A percentile compares a stretch with the other conserved stretches of the same genome.
Evolutionary conservation across 2,329 filamentous ascomycete genomes (phyloP).

Genomic region (Arthroderma sp.): DNA sequence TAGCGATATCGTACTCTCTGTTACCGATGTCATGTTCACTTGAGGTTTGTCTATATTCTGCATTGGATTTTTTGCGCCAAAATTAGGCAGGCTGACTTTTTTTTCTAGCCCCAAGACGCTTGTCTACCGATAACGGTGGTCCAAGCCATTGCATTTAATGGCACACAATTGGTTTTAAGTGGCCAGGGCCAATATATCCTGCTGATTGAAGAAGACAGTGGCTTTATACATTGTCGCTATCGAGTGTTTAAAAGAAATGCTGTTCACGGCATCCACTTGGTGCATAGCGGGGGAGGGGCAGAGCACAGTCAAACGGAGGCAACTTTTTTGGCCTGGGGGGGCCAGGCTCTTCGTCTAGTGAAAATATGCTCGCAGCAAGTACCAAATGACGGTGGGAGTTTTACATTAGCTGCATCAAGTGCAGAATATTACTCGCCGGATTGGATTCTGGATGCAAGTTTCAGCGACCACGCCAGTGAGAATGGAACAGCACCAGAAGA

Average conservation of each 20-base stretch:
- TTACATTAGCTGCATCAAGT: slow-evolving; percentile 19
- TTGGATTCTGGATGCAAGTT: slow-evolving; percentile 60
- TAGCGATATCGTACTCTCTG: neutral
- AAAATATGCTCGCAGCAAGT: slow-evolving; percentile 13
- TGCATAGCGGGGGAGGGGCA: too few species aligned
- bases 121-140: slow-evolving; percentile 32
- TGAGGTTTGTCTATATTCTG: slow-evolving; percentile 8
- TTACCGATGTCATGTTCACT: slow-evolving; percentile 11
- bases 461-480: slow-evolving; percentile 29
- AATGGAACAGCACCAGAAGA: slow-evolving; percentile 15
- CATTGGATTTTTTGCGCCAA: slow-evolving; percentile 2
- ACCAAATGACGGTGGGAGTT: slow-evolving; percentile 8
- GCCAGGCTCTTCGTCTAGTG: slow-evolving; percentile 38
- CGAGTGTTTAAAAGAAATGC: slow-evolving; percentile 25
- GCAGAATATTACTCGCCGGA: slow-evolving; percentile 45
- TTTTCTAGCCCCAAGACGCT: slow-evolving; percentile 25
- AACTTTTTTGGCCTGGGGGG: slow-evolving; percentile 54
- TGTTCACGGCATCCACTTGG: slow-evolving; percentile 24
- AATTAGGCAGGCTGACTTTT: neutral
- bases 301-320: neutral
- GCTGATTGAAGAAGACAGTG: slow-evolving; percentile 21
- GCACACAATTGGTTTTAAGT: slow-evolving; percentile 21
- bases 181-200: slow-evolving; percentile 26
- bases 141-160: slow-evolving; percentile 18
- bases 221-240: slow-evolving; percentile 17